Evolutionary conservation across 2,329 filamentous ascomycete species (phyloP).

Genomic region (Cladosporium sp.): DNA sequence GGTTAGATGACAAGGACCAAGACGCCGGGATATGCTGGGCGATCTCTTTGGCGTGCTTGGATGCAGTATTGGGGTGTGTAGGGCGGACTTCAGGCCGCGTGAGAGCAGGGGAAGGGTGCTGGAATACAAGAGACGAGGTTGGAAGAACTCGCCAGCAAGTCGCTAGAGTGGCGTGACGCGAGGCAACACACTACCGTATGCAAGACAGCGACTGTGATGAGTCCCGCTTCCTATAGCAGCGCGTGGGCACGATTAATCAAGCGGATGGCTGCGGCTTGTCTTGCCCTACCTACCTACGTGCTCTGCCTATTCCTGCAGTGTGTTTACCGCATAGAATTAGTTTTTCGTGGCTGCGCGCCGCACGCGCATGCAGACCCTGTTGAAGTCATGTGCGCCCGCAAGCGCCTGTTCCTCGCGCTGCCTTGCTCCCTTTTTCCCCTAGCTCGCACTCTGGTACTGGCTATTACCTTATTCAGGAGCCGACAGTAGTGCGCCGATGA

Average conservation of each 20-base stretch:
- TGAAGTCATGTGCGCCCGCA: too few species aligned
- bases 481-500: not conserved
- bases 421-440: not conserved
- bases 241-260: not conserved
- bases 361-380: too few species aligned
- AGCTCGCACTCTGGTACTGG: too few species aligned
- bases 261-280: not conserved
- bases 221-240: not conserved
- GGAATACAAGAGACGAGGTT: not conserved
- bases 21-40: constrained; percentile 1
- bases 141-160: too few species aligned
- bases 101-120: not conserved
- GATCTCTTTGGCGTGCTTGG: not conserved
- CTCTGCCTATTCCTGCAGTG: too few species aligned
- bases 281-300: too few species aligned
- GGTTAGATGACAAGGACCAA: not conserved
- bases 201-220: not conserved
- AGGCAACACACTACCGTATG: too few species aligned
- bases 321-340: too few species aligned
- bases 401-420: too few species aligned
- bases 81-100: not conserved
- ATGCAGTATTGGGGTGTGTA: not conserved
- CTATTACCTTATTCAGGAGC: not conserved
- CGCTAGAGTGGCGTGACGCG: too few species aligned
- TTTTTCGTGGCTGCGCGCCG: too few species aligned